Percentiles rank a stretch among this genome's conserved stretches.
Evolutionary conservation across 1,284 basidiomycete genomes (phyloP).

Genomic region (Fomitopsis betulina): DNA sequence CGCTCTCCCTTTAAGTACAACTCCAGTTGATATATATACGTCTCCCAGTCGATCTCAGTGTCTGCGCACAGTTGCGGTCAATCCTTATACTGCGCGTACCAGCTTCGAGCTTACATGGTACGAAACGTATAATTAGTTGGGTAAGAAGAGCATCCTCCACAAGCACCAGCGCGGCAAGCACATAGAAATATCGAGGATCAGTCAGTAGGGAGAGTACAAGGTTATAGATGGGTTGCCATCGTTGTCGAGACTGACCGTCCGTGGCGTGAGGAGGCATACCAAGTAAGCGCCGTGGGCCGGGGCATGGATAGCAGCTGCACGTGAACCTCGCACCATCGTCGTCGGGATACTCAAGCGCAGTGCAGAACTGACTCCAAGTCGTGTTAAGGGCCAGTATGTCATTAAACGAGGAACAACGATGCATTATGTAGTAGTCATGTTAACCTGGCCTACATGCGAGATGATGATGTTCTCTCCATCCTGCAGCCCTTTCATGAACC

Average conservation of each 20-base stretch:
- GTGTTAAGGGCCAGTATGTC: no score
- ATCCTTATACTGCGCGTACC: slow-evolving; percentile 3
- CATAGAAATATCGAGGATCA: slow-evolving; percentile 63
- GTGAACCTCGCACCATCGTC: neutral
- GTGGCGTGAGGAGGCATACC: neutral
- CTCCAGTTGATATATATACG: slow-evolving; percentile 86
- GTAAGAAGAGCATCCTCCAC: slow-evolving; percentile 74
- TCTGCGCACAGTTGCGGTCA: slow-evolving; percentile 44
- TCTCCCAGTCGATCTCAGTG: slow-evolving; percentile 99
- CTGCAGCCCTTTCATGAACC: slow-evolving; percentile 42
- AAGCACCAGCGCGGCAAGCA: slow-evolving; percentile 57
- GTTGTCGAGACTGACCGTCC: neutral
- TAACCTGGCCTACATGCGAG: slow-evolving; percentile 7
- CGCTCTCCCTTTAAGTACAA: slow-evolving; percentile 80
- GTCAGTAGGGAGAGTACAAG: slow-evolving; percentile 37
- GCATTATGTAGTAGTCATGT: neutral
- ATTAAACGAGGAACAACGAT: neutral
- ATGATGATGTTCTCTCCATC: slow-evolving; percentile 34
- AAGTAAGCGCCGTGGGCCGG: neutral
- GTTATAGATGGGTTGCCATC: slow-evolving; percentile 3
- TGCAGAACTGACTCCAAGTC: no score
- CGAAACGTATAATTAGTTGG: slow-evolving; percentile 70
- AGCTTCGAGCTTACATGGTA: slow-evolving; percentile 72
- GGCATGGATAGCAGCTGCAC: neutral
- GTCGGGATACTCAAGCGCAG: no score